These are phyloP conservation scores for Baorangia bicolor DNA, from an alignment of 768 basidiomycete genomes.

Conservation along the genomic window DNA sequence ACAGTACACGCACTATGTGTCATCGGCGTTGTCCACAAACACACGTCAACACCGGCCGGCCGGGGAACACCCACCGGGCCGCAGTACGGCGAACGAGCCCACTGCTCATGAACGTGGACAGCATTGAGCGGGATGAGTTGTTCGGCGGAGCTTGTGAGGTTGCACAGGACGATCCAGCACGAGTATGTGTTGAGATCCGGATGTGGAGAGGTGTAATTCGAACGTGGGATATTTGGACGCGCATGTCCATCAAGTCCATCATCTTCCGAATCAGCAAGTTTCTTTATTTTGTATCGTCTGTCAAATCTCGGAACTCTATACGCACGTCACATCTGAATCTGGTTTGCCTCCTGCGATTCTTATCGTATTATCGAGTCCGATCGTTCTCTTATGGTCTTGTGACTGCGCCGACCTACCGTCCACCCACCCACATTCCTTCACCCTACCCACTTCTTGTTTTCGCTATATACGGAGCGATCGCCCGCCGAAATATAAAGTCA, in stretches of 20 bases:
- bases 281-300: slow-evolving; percentile 14
- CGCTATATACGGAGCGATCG: slow-evolving; percentile 16
- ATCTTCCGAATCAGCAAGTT: slow-evolving; percentile 8
- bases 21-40: slow-evolving; percentile 17
- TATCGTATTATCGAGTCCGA: slow-evolving; percentile 33
- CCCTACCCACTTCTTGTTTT: slow-evolving; percentile 13
- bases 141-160: not conserved
- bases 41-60: slow-evolving; percentile 23
- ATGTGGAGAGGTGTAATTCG: not conserved
- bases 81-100: too few relatives aligned
- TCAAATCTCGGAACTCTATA: slow-evolving; percentile 24
- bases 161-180: too few relatives aligned
- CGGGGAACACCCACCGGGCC: not conserved
- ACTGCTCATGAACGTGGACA: not conserved
- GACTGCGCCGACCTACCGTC: slow-evolving; percentile 19
- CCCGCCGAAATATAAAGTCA: slow-evolving; percentile 33
- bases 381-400: slow-evolving; percentile 32
- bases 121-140: not conserved
- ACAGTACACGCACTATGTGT: slow-evolving; percentile 18
- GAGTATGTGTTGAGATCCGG: not conserved
- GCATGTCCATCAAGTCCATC: slow-evolving; percentile 8
- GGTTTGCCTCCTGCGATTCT: slow-evolving; percentile 18
- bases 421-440: slow-evolving; percentile 13
- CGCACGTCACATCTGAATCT: slow-evolving; percentile 6
- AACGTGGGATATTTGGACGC: slow-evolving; percentile 4